Evolutionary conservation across 306 rosid genomes (phyloP), one percentile per base, ranked within the genome.

Genomic region (Casuarina equisetifolia): DNA sequence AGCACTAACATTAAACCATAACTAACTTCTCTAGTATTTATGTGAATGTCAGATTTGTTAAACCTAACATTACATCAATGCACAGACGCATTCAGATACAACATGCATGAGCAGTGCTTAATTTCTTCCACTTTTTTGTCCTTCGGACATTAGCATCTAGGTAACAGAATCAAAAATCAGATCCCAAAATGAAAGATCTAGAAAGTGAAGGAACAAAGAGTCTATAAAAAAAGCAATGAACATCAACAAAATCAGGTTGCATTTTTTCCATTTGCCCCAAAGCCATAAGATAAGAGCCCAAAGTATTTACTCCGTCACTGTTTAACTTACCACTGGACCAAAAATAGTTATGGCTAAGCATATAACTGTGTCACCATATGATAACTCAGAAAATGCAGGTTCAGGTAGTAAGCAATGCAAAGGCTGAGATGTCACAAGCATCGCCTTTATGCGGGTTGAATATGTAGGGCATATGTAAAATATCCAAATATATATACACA

Each of bases 181-280:
- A 44, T 25, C 64, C 15, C 40, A 35, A 71, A 49, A 20, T 25
- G 50, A 1, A 76, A 71, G 75, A 35, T 48, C 61, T 49, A 74
- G 55, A 69, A 8, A 69, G 20, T 11, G 43, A 75, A 52, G 80
- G 53, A 70, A 78, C 70, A 59, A 6, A 42, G 36, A 58, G 39
- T 44, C 45, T 35, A 74, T 12, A 3, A 45, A 44, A 2, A 20
- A 58, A 20, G 25, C 10, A 55, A 58, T 25, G 13, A 12, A 52
- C 25, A 54, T 6, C 9, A 10, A 6, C 6, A n/a, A n/a, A 54
- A n/a, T 54, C 61, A 54, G 25, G 35, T 16, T 16, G 6, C 32
- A 8, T 3, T 52, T 16, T 52, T 52, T 10, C 57, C 19, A 4
- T 52, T 52, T 52, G 6, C 6, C 20, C 57, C 57, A 52, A 61